These are phyloP conservation scores for Spathaspora sp. DNA, from an alignment of 805 yeast genomes.

Conservation along the genomic window DNA sequence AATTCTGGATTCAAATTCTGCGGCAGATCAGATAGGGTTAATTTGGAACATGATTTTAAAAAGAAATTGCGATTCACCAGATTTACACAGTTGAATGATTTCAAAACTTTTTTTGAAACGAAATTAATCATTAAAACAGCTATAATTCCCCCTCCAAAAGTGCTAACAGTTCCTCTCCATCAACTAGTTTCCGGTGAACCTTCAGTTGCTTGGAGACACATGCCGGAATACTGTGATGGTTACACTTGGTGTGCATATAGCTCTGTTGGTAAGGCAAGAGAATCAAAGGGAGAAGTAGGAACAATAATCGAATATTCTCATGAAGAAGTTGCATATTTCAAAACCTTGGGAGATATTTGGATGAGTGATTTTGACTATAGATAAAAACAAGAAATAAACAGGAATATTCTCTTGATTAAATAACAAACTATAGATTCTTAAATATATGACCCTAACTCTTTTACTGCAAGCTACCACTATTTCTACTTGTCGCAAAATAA, in stretches of 20 bases:
- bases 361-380: constrained; percentile 12
- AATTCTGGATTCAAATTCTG: constrained; percentile 69
- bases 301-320: constrained; percentile 16
- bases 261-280: constrained; percentile 16
- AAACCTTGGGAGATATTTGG: constrained; percentile 25
- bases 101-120: constrained; percentile 24
- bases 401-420: no score
- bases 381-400: background rate
- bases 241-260: constrained; percentile 32
- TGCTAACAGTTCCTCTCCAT: background rate
- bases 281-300: constrained; percentile 15
- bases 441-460: no score
- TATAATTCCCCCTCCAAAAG: constrained; percentile 21
- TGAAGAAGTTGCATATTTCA: constrained; percentile 19
- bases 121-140: constrained; percentile 19
- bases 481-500: no score
- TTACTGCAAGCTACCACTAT: no score
- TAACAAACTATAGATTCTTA: no score
- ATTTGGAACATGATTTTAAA: constrained; percentile 22
- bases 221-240: constrained; percentile 25
- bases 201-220: constrained; percentile 20
- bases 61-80: constrained; percentile 18
- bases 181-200: constrained; percentile 19
- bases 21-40: constrained; percentile 18
- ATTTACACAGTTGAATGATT: constrained; percentile 14